Evolutionary conservation across 768 basidiomycete species (phyloP).

Genomic region (Aureoboletus auriporus): DNA sequence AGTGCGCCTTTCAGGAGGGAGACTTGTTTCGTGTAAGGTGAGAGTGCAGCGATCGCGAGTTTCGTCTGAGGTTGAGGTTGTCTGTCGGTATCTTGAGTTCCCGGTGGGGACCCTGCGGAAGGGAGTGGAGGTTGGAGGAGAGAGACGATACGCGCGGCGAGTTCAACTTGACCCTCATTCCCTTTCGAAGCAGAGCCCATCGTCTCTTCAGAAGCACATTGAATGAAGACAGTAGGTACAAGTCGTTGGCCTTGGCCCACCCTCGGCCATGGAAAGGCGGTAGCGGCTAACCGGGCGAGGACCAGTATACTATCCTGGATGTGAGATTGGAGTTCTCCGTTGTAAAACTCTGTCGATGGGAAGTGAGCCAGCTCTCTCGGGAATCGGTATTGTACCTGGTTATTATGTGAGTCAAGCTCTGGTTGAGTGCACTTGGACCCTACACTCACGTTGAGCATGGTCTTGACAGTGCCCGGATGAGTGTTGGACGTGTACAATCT

Average conservation of each 20-base stretch:
- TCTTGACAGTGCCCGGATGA: slow-evolving; percentile 40
- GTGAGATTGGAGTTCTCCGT: slow-evolving; percentile 47
- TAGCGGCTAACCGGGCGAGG: slow-evolving; percentile 34
- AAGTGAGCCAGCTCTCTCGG: slow-evolving; percentile 54
- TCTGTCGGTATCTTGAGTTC: background rate
- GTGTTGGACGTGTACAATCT: slow-evolving; percentile 43
- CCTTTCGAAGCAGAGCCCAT: slow-evolving; percentile 57
- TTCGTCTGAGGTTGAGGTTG: background rate
- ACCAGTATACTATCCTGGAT: slow-evolving; percentile 35
- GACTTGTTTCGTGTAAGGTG: slow-evolving; percentile 60
- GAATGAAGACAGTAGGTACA: slow-evolving; percentile 55
- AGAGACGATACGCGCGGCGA: slow-evolving; percentile 45
- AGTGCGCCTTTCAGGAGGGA: slow-evolving; percentile 40
- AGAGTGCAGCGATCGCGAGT: slow-evolving; percentile 30
- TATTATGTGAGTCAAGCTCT: background rate
- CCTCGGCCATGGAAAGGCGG: slow-evolving; percentile 58
- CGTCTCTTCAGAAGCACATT: slow-evolving; percentile 55
- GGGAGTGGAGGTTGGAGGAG: slow-evolving; percentile 30
- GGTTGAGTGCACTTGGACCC: background rate
- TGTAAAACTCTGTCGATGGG: slow-evolving; percentile 62
- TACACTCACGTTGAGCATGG: slow-evolving; percentile 53
- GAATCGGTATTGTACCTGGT: slow-evolving; percentile 61
- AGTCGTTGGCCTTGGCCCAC: slow-evolving; percentile 21
- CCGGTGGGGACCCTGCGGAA: background rate
- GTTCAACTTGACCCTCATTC: slow-evolving; percentile 54